A percentile compares a stretch with the other conserved stretches of the same genome.
These are phyloP conservation scores for Nakazawaea wyomingensis DNA, from an alignment of 805 yeast genomes.

Conservation along the genomic window DNA sequence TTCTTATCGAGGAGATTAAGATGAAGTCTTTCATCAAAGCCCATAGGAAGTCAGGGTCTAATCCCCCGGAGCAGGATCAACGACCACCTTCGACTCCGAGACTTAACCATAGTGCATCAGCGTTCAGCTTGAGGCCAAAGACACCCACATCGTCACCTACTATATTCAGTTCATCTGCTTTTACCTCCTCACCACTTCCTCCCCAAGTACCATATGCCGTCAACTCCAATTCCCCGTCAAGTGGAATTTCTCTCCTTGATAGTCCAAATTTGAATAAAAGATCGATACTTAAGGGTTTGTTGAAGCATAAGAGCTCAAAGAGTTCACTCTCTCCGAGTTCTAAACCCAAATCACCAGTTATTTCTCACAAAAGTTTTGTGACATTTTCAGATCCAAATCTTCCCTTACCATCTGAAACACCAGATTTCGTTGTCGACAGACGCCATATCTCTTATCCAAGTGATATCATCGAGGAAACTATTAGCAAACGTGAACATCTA, in stretches of 20 bases:
- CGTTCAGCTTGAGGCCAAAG: conserved; percentile 6
- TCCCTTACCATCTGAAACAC: conserved; percentile 2
- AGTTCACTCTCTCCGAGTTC: conserved; percentile 5
- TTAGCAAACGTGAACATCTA: no score
- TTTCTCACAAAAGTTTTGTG: conserved; percentile 10
- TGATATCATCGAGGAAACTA: neutral
- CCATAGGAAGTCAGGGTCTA: conserved; percentile 21
- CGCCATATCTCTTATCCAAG: neutral
- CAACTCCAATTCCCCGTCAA: neutral
- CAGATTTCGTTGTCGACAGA: conserved; percentile 10
- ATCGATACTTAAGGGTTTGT: conserved; percentile 8
- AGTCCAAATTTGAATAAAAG: neutral
- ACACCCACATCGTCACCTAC: conserved; percentile 9
- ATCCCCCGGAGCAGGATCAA: conserved; percentile 15
- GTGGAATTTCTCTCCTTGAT: neutral
- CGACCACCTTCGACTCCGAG: neutral
- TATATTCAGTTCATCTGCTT: conserved; percentile 3
- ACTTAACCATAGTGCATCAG: conserved; percentile 4
- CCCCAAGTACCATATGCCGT: conserved; percentile 1
- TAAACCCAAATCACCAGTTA: conserved; percentile 6
- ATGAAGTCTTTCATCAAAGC: conserved; percentile 29
- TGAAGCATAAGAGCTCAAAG: conserved; percentile 10
- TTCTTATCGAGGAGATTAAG: neutral
- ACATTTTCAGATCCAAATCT: conserved; percentile 8
- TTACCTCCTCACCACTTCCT: conserved; percentile 7